Evolutionary conservation across 2,329 filamentous ascomycete species (phyloP).

Genomic region (Leptographium galeiforme): DNA sequence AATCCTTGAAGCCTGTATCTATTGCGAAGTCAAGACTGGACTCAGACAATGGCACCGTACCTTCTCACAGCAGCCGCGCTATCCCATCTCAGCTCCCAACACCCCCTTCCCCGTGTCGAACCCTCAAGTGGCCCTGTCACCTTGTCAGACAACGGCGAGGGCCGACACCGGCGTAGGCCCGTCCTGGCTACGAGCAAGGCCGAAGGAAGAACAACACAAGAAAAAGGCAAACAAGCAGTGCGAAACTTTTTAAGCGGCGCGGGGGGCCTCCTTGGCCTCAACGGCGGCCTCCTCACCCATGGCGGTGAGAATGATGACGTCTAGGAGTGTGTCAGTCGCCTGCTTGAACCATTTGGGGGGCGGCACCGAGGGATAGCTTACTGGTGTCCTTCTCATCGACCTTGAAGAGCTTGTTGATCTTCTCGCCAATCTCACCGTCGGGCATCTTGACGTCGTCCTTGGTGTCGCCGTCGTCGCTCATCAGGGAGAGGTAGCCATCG

Average conservation of each 20-base stretch:
- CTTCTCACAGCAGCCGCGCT: not conserved
- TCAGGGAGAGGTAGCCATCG: slow-evolving; percentile 88
- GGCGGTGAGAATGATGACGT: slow-evolving; percentile 81
- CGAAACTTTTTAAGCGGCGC: slow-evolving; percentile 18
- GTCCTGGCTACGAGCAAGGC: slow-evolving; percentile 4
- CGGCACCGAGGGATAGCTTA: slow-evolving; percentile 36
- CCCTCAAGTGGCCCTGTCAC: slow-evolving; percentile 1
- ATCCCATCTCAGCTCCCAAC: not conserved
- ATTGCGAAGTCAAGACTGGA: slow-evolving; percentile 3
- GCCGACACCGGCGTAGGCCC: not conserved
- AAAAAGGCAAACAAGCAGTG: not conserved
- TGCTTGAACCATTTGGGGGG: slow-evolving; percentile 8
- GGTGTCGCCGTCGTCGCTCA: slow-evolving; percentile 70
- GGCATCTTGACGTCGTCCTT: slow-evolving; percentile 95
- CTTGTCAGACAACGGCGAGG: slow-evolving; percentile 2
- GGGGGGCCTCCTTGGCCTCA: slow-evolving; percentile 85
- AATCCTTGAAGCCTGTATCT: slow-evolving; percentile 3
- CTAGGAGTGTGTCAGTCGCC: slow-evolving; percentile 27
- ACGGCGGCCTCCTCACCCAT: slow-evolving; percentile 93
- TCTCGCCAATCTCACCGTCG: slow-evolving; percentile 76
- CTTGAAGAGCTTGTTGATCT: slow-evolving; percentile 67
- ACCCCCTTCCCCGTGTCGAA: slow-evolving; percentile 3
- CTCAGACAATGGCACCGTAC: not conserved
- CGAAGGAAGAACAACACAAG: slow-evolving; percentile 6
- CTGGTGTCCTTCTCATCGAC: slow-evolving; percentile 85